A percentile compares a stretch with the other conserved stretches of the same genome.
phyloP scores from a whole-genome alignment of 164 flowering plant species.

The Vitis labrusca region DNA sequence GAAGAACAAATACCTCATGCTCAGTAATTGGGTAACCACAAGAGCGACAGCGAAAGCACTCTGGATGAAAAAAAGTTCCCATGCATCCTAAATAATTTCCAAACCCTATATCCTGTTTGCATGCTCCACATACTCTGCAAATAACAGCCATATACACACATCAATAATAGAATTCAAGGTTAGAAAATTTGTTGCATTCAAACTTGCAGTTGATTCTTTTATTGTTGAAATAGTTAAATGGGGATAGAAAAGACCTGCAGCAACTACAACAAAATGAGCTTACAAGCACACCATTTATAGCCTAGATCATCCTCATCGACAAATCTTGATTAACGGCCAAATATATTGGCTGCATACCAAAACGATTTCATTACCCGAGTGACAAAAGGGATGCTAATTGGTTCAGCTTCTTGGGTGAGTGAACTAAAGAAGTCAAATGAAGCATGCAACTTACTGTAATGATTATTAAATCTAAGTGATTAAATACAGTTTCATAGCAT shows the following conservation, averaged over 20 bases:
- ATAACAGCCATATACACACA: constrained; percentile 1
- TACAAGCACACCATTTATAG: constrained; percentile 2
- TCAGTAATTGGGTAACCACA: constrained; percentile 78
- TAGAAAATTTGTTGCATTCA: not conserved
- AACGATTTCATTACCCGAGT: not conserved
- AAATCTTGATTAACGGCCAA: not conserved
- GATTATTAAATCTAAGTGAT: not conserved
- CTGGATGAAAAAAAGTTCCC: constrained; percentile 87
- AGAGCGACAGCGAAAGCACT: constrained; percentile 73
- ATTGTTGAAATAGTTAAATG: not conserved
- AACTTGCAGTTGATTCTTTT: not conserved
- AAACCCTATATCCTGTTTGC: constrained; percentile 65
- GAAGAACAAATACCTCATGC: constrained; percentile 57
- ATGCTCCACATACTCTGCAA: constrained; percentile 81
- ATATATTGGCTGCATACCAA: not conserved
- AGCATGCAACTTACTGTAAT: not conserved
- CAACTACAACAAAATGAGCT: constrained; percentile 1
- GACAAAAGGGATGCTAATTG: not conserved
- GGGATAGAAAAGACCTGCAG: not conserved
- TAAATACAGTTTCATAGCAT: no score
- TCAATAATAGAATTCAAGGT: constrained; percentile 1
- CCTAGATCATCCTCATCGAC: not conserved
- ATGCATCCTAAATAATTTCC: constrained; percentile 82
- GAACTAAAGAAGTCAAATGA: not conserved
- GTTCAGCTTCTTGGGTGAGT: not conserved